A percentile compares a stretch with the other conserved stretches of the same genome.
Evolutionary conservation across 106 monocot species (phyloP).

Genomic region (Dactylorhiza incarnata): DNA sequence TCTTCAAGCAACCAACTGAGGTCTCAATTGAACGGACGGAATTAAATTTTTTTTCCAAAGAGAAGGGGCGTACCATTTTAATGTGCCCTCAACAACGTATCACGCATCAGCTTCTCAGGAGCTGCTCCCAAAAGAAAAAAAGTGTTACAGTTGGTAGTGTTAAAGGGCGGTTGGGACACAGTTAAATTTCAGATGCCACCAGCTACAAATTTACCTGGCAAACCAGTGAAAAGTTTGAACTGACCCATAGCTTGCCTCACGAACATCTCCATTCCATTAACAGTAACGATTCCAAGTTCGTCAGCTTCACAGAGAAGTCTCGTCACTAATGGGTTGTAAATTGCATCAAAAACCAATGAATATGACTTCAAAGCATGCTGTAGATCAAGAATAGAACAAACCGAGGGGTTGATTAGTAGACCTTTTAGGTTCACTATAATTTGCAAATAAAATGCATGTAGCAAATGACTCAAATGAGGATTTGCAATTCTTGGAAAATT

Average conservation of each 20-base stretch:
- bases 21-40: too few relatives aligned
- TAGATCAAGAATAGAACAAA: background rate
- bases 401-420: background rate
- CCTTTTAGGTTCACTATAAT: too few relatives aligned
- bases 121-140: slow-evolving; percentile 13
- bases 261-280: slow-evolving; percentile 93
- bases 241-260: slow-evolving; percentile 84
- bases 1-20: too few relatives aligned
- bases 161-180: background rate
- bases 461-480: too few relatives aligned
- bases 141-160: background rate
- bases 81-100: background rate
- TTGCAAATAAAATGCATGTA: too few relatives aligned
- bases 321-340: slow-evolving; percentile 75
- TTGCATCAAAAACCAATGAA: slow-evolving; percentile 75
- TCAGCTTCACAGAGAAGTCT: slow-evolving; percentile 74
- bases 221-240: slow-evolving; percentile 72
- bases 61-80: background rate
- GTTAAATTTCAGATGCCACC: background rate
- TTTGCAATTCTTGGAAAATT: too few relatives aligned
- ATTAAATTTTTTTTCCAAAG: background rate
- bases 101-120: slow-evolving; percentile 24
- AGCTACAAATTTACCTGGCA: slow-evolving; percentile 36
- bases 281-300: slow-evolving; percentile 55
- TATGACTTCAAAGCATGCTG: slow-evolving; percentile 76